These are phyloP conservation scores for Antrodiella citrinella DNA, from an alignment of 768 basidiomycete species.

Conservation along the genomic window DNA sequence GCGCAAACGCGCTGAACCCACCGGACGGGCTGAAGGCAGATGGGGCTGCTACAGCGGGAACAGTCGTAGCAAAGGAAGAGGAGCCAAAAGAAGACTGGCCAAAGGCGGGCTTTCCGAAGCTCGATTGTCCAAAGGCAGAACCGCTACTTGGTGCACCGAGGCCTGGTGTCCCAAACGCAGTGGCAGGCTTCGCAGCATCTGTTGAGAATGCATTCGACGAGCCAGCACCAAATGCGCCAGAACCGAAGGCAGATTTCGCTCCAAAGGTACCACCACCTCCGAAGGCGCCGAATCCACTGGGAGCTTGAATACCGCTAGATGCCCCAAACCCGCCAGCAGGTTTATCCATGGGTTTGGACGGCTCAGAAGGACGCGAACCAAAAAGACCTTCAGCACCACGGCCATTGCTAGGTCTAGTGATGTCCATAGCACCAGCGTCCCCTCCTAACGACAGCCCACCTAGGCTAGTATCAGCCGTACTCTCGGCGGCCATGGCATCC, in stretches of 20 bases:
- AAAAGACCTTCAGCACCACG: not conserved
- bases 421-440: not conserved
- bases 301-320: slow-evolving; percentile 13
- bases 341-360: not conserved
- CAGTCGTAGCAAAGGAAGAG: not conserved
- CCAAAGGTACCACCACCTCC: not conserved
- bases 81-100: not conserved
- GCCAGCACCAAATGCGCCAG: not conserved
- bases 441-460: not conserved
- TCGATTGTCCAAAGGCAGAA: slow-evolving; percentile 6
- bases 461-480: not conserved
- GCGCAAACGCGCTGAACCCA: slow-evolving; percentile 22
- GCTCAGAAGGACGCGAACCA: not conserved
- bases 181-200: not conserved
- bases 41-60: not conserved
- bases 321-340: not conserved
- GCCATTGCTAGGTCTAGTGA: not conserved
- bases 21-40: slow-evolving; percentile 3
- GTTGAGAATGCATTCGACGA: not conserved
- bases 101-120: slow-evolving; percentile 9
- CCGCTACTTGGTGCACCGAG: not conserved
- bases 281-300: slow-evolving; percentile 24
- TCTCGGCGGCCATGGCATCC: not conserved
- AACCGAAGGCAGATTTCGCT: slow-evolving; percentile 2
- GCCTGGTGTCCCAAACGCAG: not conserved